Conservation (phyloP, 768 basidiomycete genomes). For the Leccinellum albellum region DNA sequence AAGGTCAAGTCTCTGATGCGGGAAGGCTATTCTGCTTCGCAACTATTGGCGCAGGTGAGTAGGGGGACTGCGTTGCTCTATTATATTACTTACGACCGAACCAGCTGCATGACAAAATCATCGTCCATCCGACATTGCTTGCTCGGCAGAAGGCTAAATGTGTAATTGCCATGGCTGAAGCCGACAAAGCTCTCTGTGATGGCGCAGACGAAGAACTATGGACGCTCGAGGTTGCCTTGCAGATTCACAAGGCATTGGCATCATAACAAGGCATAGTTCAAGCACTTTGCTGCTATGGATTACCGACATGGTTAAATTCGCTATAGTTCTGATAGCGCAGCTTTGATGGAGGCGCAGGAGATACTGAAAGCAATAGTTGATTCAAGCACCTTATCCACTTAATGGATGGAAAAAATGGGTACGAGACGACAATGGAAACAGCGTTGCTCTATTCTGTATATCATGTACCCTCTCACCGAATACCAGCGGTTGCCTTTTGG, state of each 20-base stretch:
- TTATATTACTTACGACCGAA: conserved; percentile 3
- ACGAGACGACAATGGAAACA: conserved; percentile 13
- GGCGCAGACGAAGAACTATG: conserved; percentile 98
- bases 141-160: conserved; percentile 78
- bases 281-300: not conserved
- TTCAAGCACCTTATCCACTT: conserved; percentile 14
- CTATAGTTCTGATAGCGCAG: not conserved
- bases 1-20: conserved; percentile 76
- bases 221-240: conserved; percentile 84
- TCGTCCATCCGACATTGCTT: conserved; percentile 77
- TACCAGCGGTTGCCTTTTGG: conserved; percentile 93
- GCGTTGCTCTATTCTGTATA: conserved; percentile 16
- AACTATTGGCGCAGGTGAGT: conserved; percentile 82
- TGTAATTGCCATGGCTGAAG: conserved; percentile 85
- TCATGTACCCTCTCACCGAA: conserved; percentile 51
- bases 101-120: conserved; percentile 87
- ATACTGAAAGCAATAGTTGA: conserved; percentile 5
- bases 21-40: conserved; percentile 90
- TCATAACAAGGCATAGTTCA: conserved; percentile 2
- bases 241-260: conserved; percentile 61
- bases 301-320: not conserved
- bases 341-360: not conserved
- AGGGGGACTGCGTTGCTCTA: not conserved
- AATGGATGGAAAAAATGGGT: conserved; percentile 13
- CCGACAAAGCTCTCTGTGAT: conserved; percentile 93